phyloP scores from a whole-genome alignment of 1,284 basidiomycete genomes.

The Rhodotorula sp. region DNA sequence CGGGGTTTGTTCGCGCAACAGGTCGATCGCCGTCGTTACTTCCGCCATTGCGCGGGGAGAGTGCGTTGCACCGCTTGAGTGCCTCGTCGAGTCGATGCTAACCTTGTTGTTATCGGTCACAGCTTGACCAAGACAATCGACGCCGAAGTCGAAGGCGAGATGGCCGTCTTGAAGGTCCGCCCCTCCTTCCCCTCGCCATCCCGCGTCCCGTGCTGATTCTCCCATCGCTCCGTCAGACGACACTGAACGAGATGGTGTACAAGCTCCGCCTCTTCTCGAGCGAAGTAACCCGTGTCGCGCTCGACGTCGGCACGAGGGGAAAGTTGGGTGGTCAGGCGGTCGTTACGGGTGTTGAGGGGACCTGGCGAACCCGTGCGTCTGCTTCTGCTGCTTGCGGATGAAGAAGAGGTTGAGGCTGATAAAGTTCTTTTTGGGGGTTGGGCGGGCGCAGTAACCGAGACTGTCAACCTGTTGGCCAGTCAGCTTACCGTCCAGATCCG shows the following conservation, averaged over 20 bases:
- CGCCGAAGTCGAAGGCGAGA: slow-evolving; percentile 40
- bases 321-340: slow-evolving; percentile 90
- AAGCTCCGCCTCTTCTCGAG: slow-evolving; percentile 50
- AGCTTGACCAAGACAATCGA: slow-evolving; percentile 40
- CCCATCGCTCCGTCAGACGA: slow-evolving; percentile 62
- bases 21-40: slow-evolving; percentile 40
- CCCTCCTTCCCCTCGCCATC: no score
- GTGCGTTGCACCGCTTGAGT: slow-evolving; percentile 24
- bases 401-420: neutral
- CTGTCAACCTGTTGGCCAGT: slow-evolving; percentile 31
- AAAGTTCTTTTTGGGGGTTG: neutral
- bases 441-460: slow-evolving; percentile 33
- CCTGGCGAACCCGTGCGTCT: slow-evolving; percentile 80
- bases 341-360: slow-evolving; percentile 88
- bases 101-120: neutral
- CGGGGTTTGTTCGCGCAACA: neutral
- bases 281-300: slow-evolving; percentile 53
- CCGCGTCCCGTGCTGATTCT: neutral
- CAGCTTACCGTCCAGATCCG: slow-evolving; percentile 89
- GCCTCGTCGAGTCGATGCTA: no score
- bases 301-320: slow-evolving; percentile 90
- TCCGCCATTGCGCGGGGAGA: slow-evolving; percentile 41
- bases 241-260: slow-evolving; percentile 76
- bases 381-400: neutral
- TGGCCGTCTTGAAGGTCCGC: slow-evolving; percentile 33